Evolutionary conservation across 495 filamentous ascomycete species (phyloP).

Genomic region (Pseudevernia furfuracea): DNA sequence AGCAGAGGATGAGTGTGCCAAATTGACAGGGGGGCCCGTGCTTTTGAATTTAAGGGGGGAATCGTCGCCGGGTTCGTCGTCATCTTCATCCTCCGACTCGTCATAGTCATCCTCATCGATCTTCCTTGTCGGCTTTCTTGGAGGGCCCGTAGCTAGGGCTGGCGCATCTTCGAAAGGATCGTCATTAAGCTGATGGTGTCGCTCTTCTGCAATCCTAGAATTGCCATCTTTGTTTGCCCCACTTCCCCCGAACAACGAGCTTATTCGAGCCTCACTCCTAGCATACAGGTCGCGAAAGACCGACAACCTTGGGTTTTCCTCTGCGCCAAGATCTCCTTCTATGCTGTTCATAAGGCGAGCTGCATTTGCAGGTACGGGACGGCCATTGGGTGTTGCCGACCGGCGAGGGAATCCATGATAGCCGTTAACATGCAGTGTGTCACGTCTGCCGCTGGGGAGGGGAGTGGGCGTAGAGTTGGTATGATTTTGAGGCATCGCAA

Average conservation of each 20-base stretch:
- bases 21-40: conserved; percentile 35
- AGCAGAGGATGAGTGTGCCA: conserved; percentile 33
- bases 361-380: conserved; percentile 42
- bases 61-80: conserved; percentile 68
- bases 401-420: conserved; percentile 39
- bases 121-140: conserved; percentile 57
- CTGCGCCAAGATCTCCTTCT: conserved; percentile 44
- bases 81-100: conserved; percentile 76
- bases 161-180: conserved; percentile 25
- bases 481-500: conserved; percentile 23
- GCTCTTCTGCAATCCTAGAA: conserved; percentile 31
- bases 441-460: conserved; percentile 35
- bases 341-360: conserved; percentile 41
- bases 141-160: conserved; percentile 32
- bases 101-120: conserved; percentile 78
- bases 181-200: conserved; percentile 30
- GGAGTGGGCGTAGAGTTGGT: conserved; percentile 15
- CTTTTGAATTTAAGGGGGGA: conserved; percentile 57
- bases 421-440: conserved; percentile 44
- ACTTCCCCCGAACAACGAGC: conserved; percentile 49
- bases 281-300: conserved; percentile 54
- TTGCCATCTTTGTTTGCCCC: conserved; percentile 32
- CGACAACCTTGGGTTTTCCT: conserved; percentile 58
- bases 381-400: conserved; percentile 44
- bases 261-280: conserved; percentile 53